These are phyloP conservation scores for Saussurea involucrata DNA, from an alignment of 129 eudicot genomes.

Conservation along the genomic window DNA sequence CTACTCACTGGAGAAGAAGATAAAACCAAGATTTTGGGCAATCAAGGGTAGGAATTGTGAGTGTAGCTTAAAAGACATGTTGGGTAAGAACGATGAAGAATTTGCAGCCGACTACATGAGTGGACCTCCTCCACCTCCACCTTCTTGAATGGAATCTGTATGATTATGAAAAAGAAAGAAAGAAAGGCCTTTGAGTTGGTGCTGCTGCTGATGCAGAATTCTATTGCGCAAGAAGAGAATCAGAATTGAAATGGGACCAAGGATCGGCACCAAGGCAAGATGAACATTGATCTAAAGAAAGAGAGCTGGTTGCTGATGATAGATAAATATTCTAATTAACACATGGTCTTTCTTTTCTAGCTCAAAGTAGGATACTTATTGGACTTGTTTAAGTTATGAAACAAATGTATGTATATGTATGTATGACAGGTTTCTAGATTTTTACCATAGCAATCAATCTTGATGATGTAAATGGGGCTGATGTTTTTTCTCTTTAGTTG, in stretches of 20 bases:
- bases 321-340: background rate
- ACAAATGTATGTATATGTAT: background rate
- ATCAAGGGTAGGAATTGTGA: constrained; percentile 47
- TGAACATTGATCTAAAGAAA: background rate
- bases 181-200: background rate
- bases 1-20: constrained; percentile 84
- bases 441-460: background rate
- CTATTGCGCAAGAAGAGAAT: background rate
- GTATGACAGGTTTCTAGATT: background rate
- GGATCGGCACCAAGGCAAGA: background rate
- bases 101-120: constrained; percentile 53
- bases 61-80: constrained; percentile 77
- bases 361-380: background rate
- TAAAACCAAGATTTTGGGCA: constrained; percentile 71
- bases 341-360: background rate
- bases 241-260: background rate
- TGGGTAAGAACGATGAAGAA: constrained; percentile 77
- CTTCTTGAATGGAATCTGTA: background rate
- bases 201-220: background rate
- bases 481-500: too few species aligned
- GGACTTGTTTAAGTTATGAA: background rate
- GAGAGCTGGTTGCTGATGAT: background rate
- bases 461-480: background rate
- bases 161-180: background rate
- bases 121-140: background rate